Evolutionary conservation across 768 basidiomycete species (phyloP).

Genomic region (Tylopilus plumbeoviolaceoides): DNA sequence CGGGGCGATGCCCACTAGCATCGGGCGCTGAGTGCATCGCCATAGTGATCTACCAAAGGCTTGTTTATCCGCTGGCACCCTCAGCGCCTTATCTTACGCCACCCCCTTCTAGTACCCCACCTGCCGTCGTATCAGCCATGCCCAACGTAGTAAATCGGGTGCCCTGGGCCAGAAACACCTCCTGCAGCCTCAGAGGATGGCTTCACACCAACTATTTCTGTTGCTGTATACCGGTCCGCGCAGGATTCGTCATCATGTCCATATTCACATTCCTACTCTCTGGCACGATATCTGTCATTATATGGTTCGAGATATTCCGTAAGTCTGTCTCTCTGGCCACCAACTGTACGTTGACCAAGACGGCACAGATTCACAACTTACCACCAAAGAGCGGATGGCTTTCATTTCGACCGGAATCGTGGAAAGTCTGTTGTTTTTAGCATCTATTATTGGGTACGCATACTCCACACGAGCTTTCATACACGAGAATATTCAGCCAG

Average conservation of each 20-base stretch:
- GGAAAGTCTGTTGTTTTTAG: constrained; percentile 49
- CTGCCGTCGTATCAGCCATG: neutral
- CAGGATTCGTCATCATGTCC: constrained; percentile 56
- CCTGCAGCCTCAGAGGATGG: constrained; percentile 40
- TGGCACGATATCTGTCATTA: constrained; percentile 46
- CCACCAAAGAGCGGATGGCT: constrained; percentile 32
- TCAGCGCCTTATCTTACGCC: neutral
- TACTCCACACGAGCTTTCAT: neutral
- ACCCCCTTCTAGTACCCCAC: neutral
- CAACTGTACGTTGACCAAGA: neutral
- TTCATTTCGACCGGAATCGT: constrained; percentile 51
- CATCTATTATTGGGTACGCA: constrained; percentile 52
- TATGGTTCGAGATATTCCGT: constrained; percentile 66
- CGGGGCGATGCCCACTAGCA: neutral
- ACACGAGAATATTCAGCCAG: neutral
- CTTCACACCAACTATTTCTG: constrained; percentile 54
- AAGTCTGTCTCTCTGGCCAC: constrained; percentile 21
- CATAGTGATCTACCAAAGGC: neutral
- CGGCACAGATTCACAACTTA: constrained; percentile 31
- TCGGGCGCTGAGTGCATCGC: neutral
- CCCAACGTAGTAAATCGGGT: neutral
- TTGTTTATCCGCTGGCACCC: neutral
- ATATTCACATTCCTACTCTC: constrained; percentile 50
- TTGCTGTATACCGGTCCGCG: constrained; percentile 58
- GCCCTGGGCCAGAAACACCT: constrained; percentile 28